Conservation (phyloP, 257 asterid species). For the Anisodus acutangulus region DNA sequence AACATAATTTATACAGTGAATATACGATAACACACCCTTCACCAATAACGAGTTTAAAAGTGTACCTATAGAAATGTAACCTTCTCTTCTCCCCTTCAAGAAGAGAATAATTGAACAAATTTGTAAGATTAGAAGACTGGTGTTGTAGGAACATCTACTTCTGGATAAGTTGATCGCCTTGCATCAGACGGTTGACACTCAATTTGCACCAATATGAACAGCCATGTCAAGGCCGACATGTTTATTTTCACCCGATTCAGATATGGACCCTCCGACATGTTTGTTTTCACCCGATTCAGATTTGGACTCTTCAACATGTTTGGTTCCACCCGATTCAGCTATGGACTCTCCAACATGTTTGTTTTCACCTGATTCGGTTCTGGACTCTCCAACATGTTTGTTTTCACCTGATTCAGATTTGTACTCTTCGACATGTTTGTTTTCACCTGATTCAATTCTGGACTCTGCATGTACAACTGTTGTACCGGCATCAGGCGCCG, state of each 20-base stretch:
- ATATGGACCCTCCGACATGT: conserved; percentile 33
- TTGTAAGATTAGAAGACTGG: conserved; percentile 15
- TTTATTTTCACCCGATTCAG: conserved; percentile 58
- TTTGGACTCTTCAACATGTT: not conserved
- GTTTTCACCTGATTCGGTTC: not conserved
- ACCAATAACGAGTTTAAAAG: not conserved
- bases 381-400: not conserved
- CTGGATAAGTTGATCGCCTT: not conserved
- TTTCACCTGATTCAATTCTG: conserved; percentile 20
- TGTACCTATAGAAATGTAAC: conserved; percentile 15
- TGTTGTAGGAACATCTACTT: conserved; percentile 10
- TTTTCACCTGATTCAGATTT: conserved; percentile 27
- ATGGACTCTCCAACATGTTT: not conserved
- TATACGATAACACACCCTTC: conserved; percentile 8
- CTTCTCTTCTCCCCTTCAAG: conserved; percentile 16
- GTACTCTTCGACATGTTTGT: not conserved
- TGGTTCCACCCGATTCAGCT: not conserved
- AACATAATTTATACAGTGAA: conserved; percentile 26
- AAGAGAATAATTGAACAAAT: conserved; percentile 20
- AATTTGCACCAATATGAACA: conserved; percentile 65
- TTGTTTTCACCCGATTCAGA: not conserved
- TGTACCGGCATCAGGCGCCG: conserved; percentile 41
- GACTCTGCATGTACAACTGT: conserved; percentile 43
- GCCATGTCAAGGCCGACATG: conserved; percentile 57
- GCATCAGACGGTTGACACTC: conserved; percentile 33